These are phyloP conservation scores for Mycena olivaceomarginata DNA, from an alignment of 768 basidiomycete species.

Conservation along the genomic window DNA sequence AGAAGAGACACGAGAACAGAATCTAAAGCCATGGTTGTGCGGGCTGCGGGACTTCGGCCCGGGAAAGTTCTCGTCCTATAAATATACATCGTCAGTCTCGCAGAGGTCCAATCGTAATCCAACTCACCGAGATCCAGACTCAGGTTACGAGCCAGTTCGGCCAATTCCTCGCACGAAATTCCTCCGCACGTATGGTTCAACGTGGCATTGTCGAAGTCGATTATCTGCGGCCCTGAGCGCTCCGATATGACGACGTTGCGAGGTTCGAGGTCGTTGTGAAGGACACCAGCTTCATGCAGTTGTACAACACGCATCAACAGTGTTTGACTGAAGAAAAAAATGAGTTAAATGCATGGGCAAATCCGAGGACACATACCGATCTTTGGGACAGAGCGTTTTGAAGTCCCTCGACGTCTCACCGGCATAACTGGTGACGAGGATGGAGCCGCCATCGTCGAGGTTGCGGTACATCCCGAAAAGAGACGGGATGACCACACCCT, in stretches of 20 bases:
- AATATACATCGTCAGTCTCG: too few relatives aligned
- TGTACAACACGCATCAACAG: constrained; percentile 2
- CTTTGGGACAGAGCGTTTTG: constrained; percentile 1
- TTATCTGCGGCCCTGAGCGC: neutral
- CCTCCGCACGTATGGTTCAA: neutral
- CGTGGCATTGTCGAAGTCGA: constrained; percentile 14
- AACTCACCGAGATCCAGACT: too few relatives aligned
- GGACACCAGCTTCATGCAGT: constrained; percentile 2
- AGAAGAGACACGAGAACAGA: too few relatives aligned
- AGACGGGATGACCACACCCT: too few relatives aligned
- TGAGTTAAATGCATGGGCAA: too few relatives aligned
- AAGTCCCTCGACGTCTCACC: constrained; percentile 11
- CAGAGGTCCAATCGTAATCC: too few relatives aligned
- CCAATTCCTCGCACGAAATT: neutral
- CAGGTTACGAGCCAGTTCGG: neutral
- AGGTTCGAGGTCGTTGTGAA: constrained; percentile 14
- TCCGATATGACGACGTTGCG: neutral
- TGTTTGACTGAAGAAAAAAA: neutral
- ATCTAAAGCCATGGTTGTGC: too few relatives aligned
- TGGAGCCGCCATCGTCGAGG: constrained; percentile 1
- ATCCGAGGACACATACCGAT: neutral
- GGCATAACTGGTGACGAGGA: constrained; percentile 13
- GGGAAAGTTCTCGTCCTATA: too few relatives aligned
- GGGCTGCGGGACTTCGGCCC: too few relatives aligned
- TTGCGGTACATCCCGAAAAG: too few relatives aligned